phyloP scores from a whole-genome alignment of 306 rosid genomes.

The Dryas octopetala region DNA sequence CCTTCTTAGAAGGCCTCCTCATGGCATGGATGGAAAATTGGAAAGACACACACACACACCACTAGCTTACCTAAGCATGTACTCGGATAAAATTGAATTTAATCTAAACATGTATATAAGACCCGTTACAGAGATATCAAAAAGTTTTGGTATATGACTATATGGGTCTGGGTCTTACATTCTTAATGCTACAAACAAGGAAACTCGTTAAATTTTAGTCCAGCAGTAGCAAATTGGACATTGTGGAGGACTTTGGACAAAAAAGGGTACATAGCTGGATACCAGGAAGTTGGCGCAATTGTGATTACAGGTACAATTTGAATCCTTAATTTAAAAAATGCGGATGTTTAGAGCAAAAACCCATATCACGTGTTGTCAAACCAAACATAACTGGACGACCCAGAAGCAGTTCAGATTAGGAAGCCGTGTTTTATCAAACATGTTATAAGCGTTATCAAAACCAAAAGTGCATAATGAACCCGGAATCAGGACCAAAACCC shows the following conservation, averaged over 20 bases:
- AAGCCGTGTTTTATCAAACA: neutral
- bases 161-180: neutral
- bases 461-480: neutral
- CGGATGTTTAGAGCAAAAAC: neutral
- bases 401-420: slow-evolving; percentile 6
- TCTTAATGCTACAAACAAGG: neutral
- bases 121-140: neutral
- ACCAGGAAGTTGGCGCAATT: neutral
- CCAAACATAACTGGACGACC: neutral
- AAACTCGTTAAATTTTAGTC: neutral
- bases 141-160: neutral
- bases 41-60: neutral
- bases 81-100: neutral
- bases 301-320: neutral
- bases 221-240: neutral
- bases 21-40: neutral
- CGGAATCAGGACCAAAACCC: neutral
- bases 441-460: neutral
- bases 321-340: neutral
- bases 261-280: neutral
- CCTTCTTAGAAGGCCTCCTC: neutral
- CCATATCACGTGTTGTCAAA: neutral
- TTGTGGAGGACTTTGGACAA: neutral
- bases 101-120: neutral
- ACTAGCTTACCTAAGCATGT: neutral